Conservation (phyloP, 768 basidiomycete species). For the Amanita inopinata region DNA sequence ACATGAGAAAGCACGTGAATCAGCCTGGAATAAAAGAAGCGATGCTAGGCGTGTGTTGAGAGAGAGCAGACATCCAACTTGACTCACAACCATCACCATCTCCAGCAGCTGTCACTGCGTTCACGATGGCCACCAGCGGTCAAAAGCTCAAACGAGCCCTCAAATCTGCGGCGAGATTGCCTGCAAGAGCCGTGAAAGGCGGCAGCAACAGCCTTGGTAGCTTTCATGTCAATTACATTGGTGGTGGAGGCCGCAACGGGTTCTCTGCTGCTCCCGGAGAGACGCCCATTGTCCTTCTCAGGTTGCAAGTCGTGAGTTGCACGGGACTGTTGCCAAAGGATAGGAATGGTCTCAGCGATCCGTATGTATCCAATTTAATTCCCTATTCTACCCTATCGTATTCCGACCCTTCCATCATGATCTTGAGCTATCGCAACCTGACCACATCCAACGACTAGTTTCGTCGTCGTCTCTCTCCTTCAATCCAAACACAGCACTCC, state of each 20-base stretch:
- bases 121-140: constrained; percentile 22
- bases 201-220: constrained; percentile 19
- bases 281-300: constrained; percentile 52
- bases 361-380: constrained; percentile 36
- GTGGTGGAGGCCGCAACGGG: constrained; percentile 13
- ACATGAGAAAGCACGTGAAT: too few relatives aligned
- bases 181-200: constrained; percentile 29
- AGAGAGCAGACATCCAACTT: too few relatives aligned
- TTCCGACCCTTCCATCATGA: not conserved
- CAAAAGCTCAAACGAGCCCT: constrained; percentile 39
- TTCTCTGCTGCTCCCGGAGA: constrained; percentile 48
- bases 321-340: constrained; percentile 53
- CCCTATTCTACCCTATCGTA: not conserved
- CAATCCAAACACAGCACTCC: constrained; percentile 54
- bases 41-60: too few relatives aligned
- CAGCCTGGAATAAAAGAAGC: too few relatives aligned
- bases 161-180: constrained; percentile 48
- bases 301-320: constrained; percentile 62
- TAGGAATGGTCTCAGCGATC: constrained; percentile 64
- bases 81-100: constrained; percentile 11
- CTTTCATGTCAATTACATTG: too few relatives aligned
- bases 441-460: constrained; percentile 33
- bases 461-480: constrained; percentile 57
- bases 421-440: not conserved
- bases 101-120: not conserved